These are phyloP conservation scores for Chytriomyces hyalinus DNA, from an alignment of 192 early-diverging fungal genomes.

Conservation along the genomic window DNA sequence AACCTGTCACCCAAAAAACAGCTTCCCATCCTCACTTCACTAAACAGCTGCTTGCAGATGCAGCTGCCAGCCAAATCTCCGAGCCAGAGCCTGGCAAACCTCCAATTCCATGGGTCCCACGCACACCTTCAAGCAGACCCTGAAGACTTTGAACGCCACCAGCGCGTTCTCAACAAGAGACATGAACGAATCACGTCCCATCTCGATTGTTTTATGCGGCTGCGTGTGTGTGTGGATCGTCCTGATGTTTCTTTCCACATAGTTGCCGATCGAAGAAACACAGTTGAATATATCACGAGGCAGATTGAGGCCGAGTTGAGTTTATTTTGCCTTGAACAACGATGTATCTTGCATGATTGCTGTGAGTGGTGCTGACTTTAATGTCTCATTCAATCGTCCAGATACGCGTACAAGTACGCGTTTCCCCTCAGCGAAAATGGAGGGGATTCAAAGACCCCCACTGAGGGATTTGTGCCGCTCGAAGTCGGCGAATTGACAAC, in stretches of 20 bases:
- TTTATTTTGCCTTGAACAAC: slow-evolving; percentile 48
- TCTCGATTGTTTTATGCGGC: slow-evolving; percentile 10
- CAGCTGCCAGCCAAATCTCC: not conserved
- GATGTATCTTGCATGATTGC: too few species aligned
- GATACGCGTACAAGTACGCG: slow-evolving; percentile 35
- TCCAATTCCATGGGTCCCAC: not conserved
- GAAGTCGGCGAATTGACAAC: slow-evolving; percentile 41
- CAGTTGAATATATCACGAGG: slow-evolving; percentile 66
- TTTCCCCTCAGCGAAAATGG: not conserved
- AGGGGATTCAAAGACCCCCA: not conserved
- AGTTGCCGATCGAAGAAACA: slow-evolving; percentile 53
- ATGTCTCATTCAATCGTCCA: slow-evolving; percentile 19
- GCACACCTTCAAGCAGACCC: not conserved
- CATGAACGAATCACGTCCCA: slow-evolving; percentile 5
- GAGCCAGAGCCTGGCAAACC: not conserved
- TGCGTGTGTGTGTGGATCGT: slow-evolving; percentile 1
- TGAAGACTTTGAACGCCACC: not conserved
- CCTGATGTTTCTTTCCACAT: not conserved
- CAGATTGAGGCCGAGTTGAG: slow-evolving; percentile 75
- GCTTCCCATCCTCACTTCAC: too few species aligned
- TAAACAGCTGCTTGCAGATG: not conserved
- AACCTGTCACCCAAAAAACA: too few species aligned
- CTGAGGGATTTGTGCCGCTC: slow-evolving; percentile 14
- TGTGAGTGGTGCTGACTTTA: too few species aligned
- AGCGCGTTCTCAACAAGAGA: slow-evolving; percentile 3